Base-by-base conservation (phyloP, 495 filamentous ascomycete species). In the Filosporella fistucella region DNA sequence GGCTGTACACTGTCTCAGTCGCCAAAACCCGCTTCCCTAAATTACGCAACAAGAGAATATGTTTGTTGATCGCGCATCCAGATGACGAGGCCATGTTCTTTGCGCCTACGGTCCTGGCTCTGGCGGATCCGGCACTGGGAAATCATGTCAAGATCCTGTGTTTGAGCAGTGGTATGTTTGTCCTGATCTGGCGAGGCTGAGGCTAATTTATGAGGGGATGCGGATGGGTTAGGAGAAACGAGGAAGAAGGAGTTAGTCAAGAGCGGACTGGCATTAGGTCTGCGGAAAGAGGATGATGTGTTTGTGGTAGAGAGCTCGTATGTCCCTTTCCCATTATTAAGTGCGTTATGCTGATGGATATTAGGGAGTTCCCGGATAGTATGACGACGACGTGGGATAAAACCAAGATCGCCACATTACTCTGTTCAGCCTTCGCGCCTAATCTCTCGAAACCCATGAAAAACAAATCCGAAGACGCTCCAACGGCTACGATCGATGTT, bases 21-120 rank as follows among this genome's bases (percentile, higher is more conserved):
- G 68, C 73, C 20, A 61, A 68, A 50, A 58, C 65, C 8, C 74
- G 77, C 22, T 86, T 90, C 56, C 88, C 88, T 0, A 78, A 65
- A 43, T 72, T 95, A 47, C 70, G 70, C 48, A 82, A 85, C 69
- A 90, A 94, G 70, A 75, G 85, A 51, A 88, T 96, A 52, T 85
- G 85, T 58, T 75, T 98, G 22, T 71, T 98, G 29, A 97, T 98
- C 63, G 93, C 93, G 3, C 93, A 98, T 66, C 93, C 93, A 0
- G 93, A 98, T 64, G 93, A 98, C 52, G 93, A 98, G 71, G 94
- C 93, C 56, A 98, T 98, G 93, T 98, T 98, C 72, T 98, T 98
- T 67, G 80, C 91, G 49, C 93, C 93, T 0, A 85, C 89, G 0
- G 75, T 98, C 2, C 70, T 94, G 43, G 80, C 84, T 4, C 74